Conservation (phyloP, 1,284 basidiomycete genomes). For the Spongispora temasekensis region DNA sequence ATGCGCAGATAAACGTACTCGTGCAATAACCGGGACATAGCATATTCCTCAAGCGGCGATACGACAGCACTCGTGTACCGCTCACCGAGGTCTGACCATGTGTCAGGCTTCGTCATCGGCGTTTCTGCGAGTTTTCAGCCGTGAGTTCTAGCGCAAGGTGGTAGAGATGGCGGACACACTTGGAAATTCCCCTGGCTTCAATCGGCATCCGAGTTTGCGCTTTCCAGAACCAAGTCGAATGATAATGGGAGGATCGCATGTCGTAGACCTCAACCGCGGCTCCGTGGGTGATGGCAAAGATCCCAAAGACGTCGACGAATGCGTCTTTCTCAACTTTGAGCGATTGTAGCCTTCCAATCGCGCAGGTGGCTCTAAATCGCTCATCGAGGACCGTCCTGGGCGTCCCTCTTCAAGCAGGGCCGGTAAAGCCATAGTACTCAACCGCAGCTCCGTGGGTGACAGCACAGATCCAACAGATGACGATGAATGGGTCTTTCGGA, state of each 20-base stretch:
- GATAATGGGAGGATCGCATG: neutral
- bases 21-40: slow-evolving; percentile 4
- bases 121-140: slow-evolving; percentile 1
- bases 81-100: slow-evolving; percentile 21
- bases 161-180: no score
- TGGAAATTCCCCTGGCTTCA: neutral
- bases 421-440: no score
- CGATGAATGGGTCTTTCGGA: no score
- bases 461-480: no score
- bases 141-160: no score
- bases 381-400: no score
- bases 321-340: no score
- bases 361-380: no score
- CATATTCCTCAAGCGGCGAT: slow-evolving; percentile 5
- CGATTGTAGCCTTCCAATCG: no score
- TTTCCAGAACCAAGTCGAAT: slow-evolving; percentile 9
- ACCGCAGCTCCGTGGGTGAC: no score
- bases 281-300: slow-evolving; percentile 2
- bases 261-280: neutral
- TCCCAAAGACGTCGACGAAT: no score
- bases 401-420: no score
- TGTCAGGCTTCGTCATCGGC: slow-evolving; percentile 13
- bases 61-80: slow-evolving; percentile 18
- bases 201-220: slow-evolving; percentile 17
- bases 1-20: slow-evolving; percentile 10